phyloP scores from a whole-genome alignment of 2,329 filamentous ascomycete species.

The Trichoderma cornu-damae region DNA sequence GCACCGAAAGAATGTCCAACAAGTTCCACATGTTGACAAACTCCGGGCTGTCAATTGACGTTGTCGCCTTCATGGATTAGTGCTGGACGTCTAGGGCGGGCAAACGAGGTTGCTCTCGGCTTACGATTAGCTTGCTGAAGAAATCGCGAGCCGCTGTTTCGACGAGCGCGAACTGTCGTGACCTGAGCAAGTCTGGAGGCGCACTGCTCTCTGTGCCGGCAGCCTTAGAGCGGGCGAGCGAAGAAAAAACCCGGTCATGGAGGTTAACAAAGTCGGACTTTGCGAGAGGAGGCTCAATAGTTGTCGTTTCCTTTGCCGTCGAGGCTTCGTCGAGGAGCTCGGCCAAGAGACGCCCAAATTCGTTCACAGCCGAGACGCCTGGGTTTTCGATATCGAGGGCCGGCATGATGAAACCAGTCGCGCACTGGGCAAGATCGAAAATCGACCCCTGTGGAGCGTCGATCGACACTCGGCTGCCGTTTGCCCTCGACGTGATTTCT shows the following conservation, averaged over 20 bases:
- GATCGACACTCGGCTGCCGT: slow-evolving; percentile 1
- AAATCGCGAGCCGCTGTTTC: slow-evolving; percentile 78
- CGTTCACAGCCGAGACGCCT: slow-evolving; percentile 49
- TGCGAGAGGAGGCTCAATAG: slow-evolving; percentile 69
- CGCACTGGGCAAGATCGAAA: not conserved
- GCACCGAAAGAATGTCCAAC: slow-evolving; percentile 81
- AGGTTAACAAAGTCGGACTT: slow-evolving; percentile 59
- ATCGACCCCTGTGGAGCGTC: not conserved
- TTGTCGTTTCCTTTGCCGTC: slow-evolving; percentile 51
- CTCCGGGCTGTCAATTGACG: slow-evolving; percentile 66
- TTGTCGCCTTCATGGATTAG: slow-evolving; percentile 57
- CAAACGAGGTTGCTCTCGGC: slow-evolving; percentile 28
- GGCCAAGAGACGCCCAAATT: slow-evolving; percentile 50
- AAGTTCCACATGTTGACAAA: slow-evolving; percentile 91
- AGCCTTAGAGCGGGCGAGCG: slow-evolving; percentile 25
- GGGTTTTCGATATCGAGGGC: slow-evolving; percentile 42
- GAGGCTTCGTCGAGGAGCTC: slow-evolving; percentile 56
- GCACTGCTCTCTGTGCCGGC: slow-evolving; percentile 30
- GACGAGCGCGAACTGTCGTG: slow-evolving; percentile 62
- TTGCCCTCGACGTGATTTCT: not conserved
- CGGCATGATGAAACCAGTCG: slow-evolving; percentile 41
- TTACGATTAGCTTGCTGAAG: slow-evolving; percentile 74
- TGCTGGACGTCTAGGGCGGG: slow-evolving; percentile 21
- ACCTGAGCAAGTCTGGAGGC: slow-evolving; percentile 36
- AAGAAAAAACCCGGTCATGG: slow-evolving; percentile 40